Base-by-base conservation (phyloP, 164 flowering plant genomes). In the Umbellularia californica region DNA sequence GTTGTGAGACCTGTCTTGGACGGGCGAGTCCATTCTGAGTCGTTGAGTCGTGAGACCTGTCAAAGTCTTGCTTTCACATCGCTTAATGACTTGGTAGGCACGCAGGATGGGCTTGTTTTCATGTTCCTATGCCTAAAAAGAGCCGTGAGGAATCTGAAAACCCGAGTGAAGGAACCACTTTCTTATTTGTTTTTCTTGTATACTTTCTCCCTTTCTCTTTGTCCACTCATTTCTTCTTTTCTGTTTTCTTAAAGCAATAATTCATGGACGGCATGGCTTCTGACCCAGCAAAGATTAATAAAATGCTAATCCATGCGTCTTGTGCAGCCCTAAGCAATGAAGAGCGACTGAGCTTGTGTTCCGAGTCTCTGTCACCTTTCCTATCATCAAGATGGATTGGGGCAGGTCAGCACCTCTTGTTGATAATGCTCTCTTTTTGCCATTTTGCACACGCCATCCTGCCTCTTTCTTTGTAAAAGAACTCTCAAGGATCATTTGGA, bases 81-180 rank as follows among this genome's bases (percentile, higher is more conserved):
- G 20, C 47, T 65, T 28, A 69, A 62, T 22, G 20, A 47, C 76
- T 72, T 73, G 35, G 63, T 27, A 28, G 51, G 69, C 76, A 72
- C 72, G 64, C 50, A 58, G 63, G 74, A 58, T 23, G 28, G 51
- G 66, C 33, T 66, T 17, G 67, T 58, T 22, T 41, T 55, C 20
- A 12, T 30, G 60, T 67, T 52, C 70, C 62, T 22, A 33, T 65
- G 70, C 10, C 24, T 12, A 51, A 60, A 51, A 69, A 58, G 79
- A 82, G 82, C 70, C 85, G 85, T 82, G 69, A 67, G 82, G 85
- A 82, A 80, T 82, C 85, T 73, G 82, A 50, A 78, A 52, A 69
- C 70, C 81, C 66, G 33, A 77, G 70, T 51, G 65, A 30, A 30
- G 35, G 35, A 47, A 66, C 72, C 70, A 50, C 67, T 64, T 65